Percentiles rank a stretch among this genome's conserved stretches.
These are phyloP conservation scores for Chaetomium cochliodes DNA, from an alignment of 495 filamentous ascomycete genomes.

Conservation along the genomic window DNA sequence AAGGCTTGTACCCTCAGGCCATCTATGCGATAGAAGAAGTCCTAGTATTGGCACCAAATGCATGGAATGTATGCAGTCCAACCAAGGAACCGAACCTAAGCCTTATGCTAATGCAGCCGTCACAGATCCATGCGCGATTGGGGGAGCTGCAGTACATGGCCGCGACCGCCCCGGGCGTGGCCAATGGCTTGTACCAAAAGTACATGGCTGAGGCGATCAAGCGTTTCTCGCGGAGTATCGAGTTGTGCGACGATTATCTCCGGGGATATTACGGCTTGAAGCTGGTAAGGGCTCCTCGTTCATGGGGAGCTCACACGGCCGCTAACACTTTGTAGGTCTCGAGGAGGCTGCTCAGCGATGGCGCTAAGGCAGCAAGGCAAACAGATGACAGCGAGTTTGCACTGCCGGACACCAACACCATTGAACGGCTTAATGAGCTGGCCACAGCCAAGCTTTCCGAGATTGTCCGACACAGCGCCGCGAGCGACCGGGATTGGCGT, in stretches of 20 bases:
- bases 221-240: conserved; percentile 83
- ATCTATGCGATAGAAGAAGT: conserved; percentile 90
- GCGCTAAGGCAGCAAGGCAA: conserved; percentile 36
- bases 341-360: conserved; percentile 38
- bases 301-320: not conserved
- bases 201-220: conserved; percentile 69
- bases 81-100: conserved; percentile 20
- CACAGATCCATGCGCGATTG: conserved; percentile 79
- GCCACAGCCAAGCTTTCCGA: conserved; percentile 73
- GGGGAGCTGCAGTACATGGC: conserved; percentile 79
- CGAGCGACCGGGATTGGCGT: conserved; percentile 63
- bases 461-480: conserved; percentile 63
- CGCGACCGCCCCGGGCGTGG: conserved; percentile 49
- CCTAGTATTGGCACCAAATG: conserved; percentile 81
- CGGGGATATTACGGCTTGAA: conserved; percentile 90
- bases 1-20: conserved; percentile 75
- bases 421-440: conserved; percentile 67
- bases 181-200: conserved; percentile 44
- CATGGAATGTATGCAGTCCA: conserved; percentile 76
- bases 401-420: conserved; percentile 50
- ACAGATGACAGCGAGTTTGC: conserved; percentile 43
- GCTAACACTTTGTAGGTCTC: conserved; percentile 41
- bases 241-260: conserved; percentile 89
- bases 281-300: conserved; percentile 56
- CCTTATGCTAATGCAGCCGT: conserved; percentile 29